Conservation (phyloP, 2,329 filamentous ascomycete species). For the Pleoardoris graminearum region DNA sequence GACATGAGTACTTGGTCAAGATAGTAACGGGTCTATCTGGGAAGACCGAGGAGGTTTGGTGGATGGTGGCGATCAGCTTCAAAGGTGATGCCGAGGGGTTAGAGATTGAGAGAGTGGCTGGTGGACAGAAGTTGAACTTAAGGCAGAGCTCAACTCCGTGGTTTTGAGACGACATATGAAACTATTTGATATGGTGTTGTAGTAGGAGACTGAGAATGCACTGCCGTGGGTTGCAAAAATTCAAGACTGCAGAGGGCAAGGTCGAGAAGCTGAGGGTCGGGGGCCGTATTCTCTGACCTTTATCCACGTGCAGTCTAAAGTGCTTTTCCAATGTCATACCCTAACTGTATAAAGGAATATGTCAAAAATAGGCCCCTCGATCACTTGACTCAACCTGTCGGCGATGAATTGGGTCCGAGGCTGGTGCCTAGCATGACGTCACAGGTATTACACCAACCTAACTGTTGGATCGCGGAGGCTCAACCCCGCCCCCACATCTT, state of each 20-base stretch:
- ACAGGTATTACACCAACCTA: constrained; percentile 4
- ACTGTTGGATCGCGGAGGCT: constrained; percentile 1
- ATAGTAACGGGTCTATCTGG: constrained; percentile 14
- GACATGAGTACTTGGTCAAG: constrained; percentile 16
- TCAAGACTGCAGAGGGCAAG: constrained; percentile 7
- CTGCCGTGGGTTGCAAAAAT: constrained; percentile 5
- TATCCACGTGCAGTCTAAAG: constrained; percentile 7
- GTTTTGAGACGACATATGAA: constrained; percentile 13
- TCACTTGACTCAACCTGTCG: constrained; percentile 3
- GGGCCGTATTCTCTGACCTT: constrained; percentile 6
- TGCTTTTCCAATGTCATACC: constrained; percentile 4
- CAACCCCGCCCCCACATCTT: constrained; percentile 4
- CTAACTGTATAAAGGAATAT: not conserved
- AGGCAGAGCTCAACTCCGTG: constrained; percentile 13
- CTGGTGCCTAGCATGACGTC: constrained; percentile 3
- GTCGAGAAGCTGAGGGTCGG: constrained; percentile 7
- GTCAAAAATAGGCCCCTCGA: constrained; percentile 1
- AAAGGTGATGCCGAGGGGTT: constrained; percentile 14
- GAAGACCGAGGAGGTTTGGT: constrained; percentile 12
- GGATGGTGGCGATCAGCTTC: constrained; percentile 15
- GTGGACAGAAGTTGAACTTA: constrained; percentile 13
- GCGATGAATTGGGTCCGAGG: constrained; percentile 4
- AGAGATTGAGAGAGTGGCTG: constrained; percentile 13
- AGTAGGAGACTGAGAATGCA: constrained; percentile 7
- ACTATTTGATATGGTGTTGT: constrained; percentile 13